Conservation (phyloP, 768 basidiomycete species). For the Tylopilus sp. region DNA sequence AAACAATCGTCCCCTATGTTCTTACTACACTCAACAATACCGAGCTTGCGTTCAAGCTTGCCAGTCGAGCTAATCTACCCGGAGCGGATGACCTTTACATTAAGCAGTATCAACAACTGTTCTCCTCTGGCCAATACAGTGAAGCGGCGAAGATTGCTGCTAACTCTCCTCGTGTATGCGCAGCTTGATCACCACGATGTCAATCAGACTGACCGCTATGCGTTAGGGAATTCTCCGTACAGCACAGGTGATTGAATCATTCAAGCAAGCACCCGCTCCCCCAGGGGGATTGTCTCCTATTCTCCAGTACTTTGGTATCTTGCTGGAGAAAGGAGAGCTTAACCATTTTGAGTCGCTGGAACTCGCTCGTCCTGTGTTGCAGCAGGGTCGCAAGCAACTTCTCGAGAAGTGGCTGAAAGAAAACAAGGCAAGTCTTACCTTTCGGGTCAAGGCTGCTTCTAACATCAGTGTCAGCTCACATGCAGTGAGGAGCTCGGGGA, state of each 20-base stretch:
- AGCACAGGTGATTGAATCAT: slow-evolving; percentile 91
- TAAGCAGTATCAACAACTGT: slow-evolving; percentile 89
- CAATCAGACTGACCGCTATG: slow-evolving; percentile 2
- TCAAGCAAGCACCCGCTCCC: slow-evolving; percentile 91
- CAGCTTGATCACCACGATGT: background rate
- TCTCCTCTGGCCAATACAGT: slow-evolving; percentile 81
- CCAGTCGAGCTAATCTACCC: slow-evolving; percentile 92
- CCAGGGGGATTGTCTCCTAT: slow-evolving; percentile 93
- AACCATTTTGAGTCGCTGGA: slow-evolving; percentile 96
- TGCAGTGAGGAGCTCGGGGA: slow-evolving; percentile 99
- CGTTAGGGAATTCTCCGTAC: slow-evolving; percentile 89
- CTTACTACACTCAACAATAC: slow-evolving; percentile 92
- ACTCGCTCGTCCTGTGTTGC: slow-evolving; percentile 91
- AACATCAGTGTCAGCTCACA: slow-evolving; percentile 60
- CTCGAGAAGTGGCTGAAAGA: slow-evolving; percentile 99
- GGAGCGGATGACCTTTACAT: slow-evolving; percentile 97
- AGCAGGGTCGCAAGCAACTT: slow-evolving; percentile 94
- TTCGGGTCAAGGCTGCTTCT: slow-evolving; percentile 9
- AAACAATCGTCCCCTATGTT: slow-evolving; percentile 94
- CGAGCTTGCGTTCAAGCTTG: slow-evolving; percentile 96
- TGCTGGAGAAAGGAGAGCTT: slow-evolving; percentile 97
- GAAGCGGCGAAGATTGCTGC: slow-evolving; percentile 98
- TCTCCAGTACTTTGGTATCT: slow-evolving; percentile 95
- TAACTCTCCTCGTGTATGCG: slow-evolving; percentile 83
- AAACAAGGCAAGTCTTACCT: slow-evolving; percentile 68